Evolutionary conservation across 495 filamentous ascomycete genomes (phyloP).

Genomic region (Neurospora sp.): DNA sequence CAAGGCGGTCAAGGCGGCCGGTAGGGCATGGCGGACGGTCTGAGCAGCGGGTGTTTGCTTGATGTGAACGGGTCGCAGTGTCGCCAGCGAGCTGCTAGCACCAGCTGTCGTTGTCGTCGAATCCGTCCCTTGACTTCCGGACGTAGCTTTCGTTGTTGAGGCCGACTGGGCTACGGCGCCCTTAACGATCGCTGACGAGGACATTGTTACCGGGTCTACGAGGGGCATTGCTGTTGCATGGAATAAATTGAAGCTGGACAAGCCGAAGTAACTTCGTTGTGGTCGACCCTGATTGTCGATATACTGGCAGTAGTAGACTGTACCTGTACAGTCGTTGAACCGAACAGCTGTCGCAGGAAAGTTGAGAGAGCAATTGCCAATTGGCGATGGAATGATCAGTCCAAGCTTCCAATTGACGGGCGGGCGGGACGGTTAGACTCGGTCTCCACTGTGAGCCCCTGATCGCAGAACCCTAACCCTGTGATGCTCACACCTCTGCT

Average conservation of each 20-base stretch:
- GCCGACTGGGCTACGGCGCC: conserved; percentile 1
- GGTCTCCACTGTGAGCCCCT: not conserved
- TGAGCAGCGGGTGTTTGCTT: conserved; percentile 24
- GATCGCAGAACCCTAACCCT: conserved; percentile 17
- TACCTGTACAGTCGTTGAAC: not conserved
- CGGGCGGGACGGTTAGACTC: not conserved
- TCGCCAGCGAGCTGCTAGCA: conserved; percentile 4
- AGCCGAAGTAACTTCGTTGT: not conserved
- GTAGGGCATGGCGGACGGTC: conserved; percentile 22
- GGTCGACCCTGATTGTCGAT: not conserved
- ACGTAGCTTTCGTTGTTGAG: not conserved
- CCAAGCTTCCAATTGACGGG: conserved; percentile 1
- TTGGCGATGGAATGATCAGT: not conserved
- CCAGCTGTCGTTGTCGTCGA: conserved; percentile 1
- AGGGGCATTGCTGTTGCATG: conserved; percentile 18
- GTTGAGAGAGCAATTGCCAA: not conserved
- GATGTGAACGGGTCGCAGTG: conserved; percentile 24
- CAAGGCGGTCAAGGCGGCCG: conserved; percentile 51
- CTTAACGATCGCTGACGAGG: conserved; percentile 13
- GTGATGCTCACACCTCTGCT: not conserved
- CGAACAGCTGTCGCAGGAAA: not conserved
- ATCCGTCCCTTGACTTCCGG: not conserved
- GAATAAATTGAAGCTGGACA: not conserved
- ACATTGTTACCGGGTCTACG: conserved; percentile 24
- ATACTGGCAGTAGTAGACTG: not conserved